A percentile compares a stretch with the other conserved stretches of the same genome.
phyloP scores from a whole-genome alignment of 768 basidiomycete genomes.

The Calocera viscosa region DNA sequence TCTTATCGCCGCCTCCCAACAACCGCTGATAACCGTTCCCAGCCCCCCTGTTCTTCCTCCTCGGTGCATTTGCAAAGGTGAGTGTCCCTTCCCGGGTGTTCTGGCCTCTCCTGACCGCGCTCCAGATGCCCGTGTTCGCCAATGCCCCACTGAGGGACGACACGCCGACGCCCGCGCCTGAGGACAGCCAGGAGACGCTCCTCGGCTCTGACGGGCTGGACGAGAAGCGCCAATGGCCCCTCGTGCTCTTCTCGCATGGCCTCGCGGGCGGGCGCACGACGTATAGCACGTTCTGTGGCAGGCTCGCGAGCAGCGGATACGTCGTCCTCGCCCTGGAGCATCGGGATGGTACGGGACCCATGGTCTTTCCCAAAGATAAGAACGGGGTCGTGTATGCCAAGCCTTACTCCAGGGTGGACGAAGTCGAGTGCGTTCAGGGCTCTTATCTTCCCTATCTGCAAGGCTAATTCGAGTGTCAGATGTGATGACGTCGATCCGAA shows the following conservation, averaged over 20 bases:
- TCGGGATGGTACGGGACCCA: constrained; percentile 63
- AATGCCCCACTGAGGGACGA: constrained; percentile 39
- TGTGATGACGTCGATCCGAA: constrained; percentile 17
- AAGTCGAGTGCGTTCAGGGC: constrained; percentile 33
- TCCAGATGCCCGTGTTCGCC: constrained; percentile 44
- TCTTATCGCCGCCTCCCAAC: neutral
- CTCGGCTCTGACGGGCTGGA: too few species aligned
- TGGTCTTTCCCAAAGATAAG: constrained; percentile 30
- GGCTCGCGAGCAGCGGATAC: constrained; percentile 62
- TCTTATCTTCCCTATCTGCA: neutral
- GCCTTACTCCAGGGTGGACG: constrained; percentile 45
- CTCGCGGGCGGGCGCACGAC: constrained; percentile 59
- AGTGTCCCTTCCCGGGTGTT: neutral
- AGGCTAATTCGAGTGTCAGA: neutral
- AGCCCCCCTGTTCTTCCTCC: constrained; percentile 12
- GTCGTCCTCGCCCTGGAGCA: constrained; percentile 77
- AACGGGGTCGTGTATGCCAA: constrained; percentile 25
- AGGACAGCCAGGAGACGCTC: neutral
- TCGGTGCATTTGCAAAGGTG: constrained; percentile 3
- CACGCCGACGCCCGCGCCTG: neutral
- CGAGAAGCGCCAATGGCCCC: constrained; percentile 42
- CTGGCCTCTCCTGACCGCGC: neutral
- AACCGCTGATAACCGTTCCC: neutral
- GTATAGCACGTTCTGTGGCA: constrained; percentile 62
- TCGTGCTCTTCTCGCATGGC: constrained; percentile 78